A percentile compares a stretch with the other conserved stretches of the same genome.
Conservation (phyloP, 306 rosid species). For the Lagenaria siceraria region DNA sequence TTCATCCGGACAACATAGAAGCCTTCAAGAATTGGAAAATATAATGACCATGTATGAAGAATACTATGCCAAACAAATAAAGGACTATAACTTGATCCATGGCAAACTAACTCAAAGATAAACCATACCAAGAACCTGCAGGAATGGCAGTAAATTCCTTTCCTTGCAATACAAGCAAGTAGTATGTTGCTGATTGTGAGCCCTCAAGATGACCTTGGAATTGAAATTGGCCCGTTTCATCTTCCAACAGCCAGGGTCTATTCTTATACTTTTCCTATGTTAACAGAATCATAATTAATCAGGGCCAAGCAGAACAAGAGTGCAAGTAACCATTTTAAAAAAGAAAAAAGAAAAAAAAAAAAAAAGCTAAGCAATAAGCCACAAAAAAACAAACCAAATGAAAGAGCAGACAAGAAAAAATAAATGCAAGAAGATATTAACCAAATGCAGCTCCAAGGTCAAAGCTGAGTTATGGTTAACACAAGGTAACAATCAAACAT, state of each 20-base stretch:
- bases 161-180: constrained; percentile 69
- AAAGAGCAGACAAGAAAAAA: neutral
- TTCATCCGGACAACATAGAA: neutral
- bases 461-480: neutral
- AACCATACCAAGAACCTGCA: constrained; percentile 88
- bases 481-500: neutral
- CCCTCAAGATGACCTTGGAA: constrained; percentile 92
- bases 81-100: neutral
- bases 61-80: neutral
- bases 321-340: neutral
- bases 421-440: neutral
- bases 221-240: constrained; percentile 85
- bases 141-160: constrained; percentile 94
- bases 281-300: constrained; percentile 5
- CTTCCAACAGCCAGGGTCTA: constrained; percentile 96
- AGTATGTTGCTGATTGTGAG: constrained; percentile 83
- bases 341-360: neutral
- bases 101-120: neutral
- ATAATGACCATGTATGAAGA: neutral
- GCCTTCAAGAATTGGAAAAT: neutral
- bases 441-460: neutral
- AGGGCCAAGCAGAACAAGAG: neutral
- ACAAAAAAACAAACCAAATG: neutral
- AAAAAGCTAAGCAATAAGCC: neutral
- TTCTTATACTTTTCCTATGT: constrained; percentile 82